Evolutionary conservation across 805 yeast genomes (phyloP).

Genomic region (Candida ficus): DNA sequence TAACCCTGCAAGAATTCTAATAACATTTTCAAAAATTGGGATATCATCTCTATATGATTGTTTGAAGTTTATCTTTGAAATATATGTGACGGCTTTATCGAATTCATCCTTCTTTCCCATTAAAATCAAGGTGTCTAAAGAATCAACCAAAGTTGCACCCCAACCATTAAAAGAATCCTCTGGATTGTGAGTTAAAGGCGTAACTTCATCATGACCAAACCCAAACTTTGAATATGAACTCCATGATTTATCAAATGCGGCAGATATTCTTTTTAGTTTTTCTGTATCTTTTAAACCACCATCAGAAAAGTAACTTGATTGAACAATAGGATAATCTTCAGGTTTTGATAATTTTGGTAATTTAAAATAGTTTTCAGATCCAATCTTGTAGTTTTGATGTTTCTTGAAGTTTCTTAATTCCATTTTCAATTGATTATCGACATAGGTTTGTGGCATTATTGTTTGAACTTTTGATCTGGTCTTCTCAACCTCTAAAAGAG

Average conservation of each 20-base stretch:
- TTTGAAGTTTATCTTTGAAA: conserved; percentile 35
- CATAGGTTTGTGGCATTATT: conserved; percentile 18
- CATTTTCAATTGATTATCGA: conserved; percentile 16
- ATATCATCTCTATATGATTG: conserved; percentile 34
- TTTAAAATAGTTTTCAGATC: conserved; percentile 21
- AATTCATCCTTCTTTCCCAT: conserved; percentile 39
- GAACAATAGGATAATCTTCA: conserved; percentile 25
- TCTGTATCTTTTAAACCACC: conserved; percentile 24
- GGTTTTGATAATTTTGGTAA: conserved; percentile 15
- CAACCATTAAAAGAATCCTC: conserved; percentile 42
- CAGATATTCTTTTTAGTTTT: conserved; percentile 28
- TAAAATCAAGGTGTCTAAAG: conserved; percentile 46
- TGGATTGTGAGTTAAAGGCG: conserved; percentile 32
- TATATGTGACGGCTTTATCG: conserved; percentile 31
- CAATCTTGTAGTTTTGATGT: conserved; percentile 18
- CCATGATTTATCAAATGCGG: conserved; percentile 41
- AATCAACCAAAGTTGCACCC: conserved; percentile 46
- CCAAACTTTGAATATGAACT: conserved; percentile 34
- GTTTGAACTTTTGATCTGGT: conserved; percentile 10
- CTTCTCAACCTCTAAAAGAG: conserved; percentile 25
- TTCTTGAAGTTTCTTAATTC: conserved; percentile 16
- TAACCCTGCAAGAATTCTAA: conserved; percentile 49
- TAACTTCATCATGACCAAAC: conserved; percentile 42
- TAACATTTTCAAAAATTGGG: conserved; percentile 47
- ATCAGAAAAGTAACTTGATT: conserved; percentile 24